A percentile compares a stretch with the other conserved stretches of the same genome.
Conservation (phyloP, 768 basidiomycete genomes). For the Tylopilus felleus region DNA sequence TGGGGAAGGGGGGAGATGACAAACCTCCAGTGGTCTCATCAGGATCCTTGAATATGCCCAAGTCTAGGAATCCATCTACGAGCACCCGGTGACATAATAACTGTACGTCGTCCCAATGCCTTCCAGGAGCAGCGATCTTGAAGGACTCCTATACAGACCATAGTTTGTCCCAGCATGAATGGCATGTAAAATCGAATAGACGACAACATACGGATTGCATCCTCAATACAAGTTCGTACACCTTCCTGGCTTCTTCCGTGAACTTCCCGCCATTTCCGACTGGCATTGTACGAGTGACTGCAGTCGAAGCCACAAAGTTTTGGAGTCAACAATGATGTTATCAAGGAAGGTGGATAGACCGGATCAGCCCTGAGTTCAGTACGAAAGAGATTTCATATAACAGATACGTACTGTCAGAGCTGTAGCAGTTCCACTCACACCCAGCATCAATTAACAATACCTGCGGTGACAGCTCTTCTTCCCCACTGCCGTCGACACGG, state of each 20-base stretch:
- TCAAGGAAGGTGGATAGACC: not conserved
- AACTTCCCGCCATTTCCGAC: slow-evolving; percentile 95
- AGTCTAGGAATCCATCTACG: slow-evolving; percentile 73
- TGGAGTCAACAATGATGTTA: not conserved
- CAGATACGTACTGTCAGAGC: slow-evolving; percentile 50
- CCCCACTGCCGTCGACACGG: not conserved
- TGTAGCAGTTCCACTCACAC: slow-evolving; percentile 79
- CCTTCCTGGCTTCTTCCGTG: slow-evolving; percentile 71
- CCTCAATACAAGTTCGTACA: slow-evolving; percentile 82
- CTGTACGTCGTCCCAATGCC: slow-evolving; percentile 90
- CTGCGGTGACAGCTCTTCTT: slow-evolving; percentile 52
- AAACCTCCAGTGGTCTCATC: slow-evolving; percentile 32
- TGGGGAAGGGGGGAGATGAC: not conserved
- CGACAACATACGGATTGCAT: slow-evolving; percentile 73
- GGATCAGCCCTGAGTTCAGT: not conserved
- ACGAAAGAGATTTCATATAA: not conserved
- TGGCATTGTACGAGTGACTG: slow-evolving; percentile 78
- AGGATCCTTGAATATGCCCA: slow-evolving; percentile 83
- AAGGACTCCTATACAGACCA: slow-evolving; percentile 58
- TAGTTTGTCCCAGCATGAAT: not conserved
- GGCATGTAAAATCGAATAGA: not conserved
- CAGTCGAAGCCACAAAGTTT: slow-evolving; percentile 38
- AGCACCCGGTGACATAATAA: slow-evolving; percentile 78
- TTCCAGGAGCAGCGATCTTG: slow-evolving; percentile 63
- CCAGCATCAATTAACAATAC: slow-evolving; percentile 93